Conservation (phyloP, 768 basidiomycete species). For the Pleurotus giganteus region DNA sequence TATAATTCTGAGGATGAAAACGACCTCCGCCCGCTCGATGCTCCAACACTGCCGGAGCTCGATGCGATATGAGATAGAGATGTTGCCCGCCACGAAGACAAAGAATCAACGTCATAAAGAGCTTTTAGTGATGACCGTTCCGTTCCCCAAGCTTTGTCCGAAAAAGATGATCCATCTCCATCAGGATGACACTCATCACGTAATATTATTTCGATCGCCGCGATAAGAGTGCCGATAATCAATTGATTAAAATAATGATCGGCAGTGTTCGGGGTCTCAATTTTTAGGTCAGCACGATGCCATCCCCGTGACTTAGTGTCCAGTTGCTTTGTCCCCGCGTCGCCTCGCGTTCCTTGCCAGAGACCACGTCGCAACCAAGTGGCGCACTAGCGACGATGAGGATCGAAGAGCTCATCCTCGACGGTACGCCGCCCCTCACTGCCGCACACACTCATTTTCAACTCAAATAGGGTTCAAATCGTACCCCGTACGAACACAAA, state of each 20-base stretch:
- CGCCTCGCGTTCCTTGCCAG: not conserved
- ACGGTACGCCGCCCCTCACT: constrained; percentile 48
- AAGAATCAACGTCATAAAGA: too few relatives aligned
- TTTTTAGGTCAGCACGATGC: not conserved
- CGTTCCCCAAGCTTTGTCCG: too few relatives aligned
- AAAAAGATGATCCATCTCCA: too few relatives aligned
- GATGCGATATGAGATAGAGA: too few relatives aligned
- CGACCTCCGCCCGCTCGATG: too few relatives aligned
- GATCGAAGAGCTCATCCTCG: constrained; percentile 93
- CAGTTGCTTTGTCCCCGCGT: not conserved
- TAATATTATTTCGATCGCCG: not conserved
- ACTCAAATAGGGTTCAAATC: constrained; percentile 83
- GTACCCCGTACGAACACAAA: constrained; percentile 93
- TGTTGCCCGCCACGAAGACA: too few relatives aligned
- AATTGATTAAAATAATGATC: not conserved
- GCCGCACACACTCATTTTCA: not conserved
- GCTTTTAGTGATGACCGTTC: too few relatives aligned
- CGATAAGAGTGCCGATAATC: not conserved
- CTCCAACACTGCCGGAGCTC: too few relatives aligned
- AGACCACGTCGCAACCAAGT: not conserved
- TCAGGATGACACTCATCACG: not conserved
- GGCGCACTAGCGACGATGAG: constrained; percentile 76
- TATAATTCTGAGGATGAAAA: too few relatives aligned
- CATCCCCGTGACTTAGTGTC: not conserved
- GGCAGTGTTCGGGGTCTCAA: constrained; percentile 3